phyloP scores from a whole-genome alignment of 768 basidiomycete genomes.

The Lactarius psammicola region DNA sequence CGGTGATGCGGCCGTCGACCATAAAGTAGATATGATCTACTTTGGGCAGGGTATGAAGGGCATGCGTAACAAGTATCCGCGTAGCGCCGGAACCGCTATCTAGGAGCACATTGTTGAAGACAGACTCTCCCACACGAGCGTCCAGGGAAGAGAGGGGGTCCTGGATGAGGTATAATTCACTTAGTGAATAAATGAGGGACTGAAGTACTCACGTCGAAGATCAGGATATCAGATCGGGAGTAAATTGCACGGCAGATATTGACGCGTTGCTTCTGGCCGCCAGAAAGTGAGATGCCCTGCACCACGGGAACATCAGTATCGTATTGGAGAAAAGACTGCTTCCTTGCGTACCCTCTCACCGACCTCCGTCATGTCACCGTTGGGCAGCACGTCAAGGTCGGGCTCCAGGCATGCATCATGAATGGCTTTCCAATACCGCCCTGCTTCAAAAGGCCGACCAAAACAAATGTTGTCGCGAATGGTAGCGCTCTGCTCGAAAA shows the following conservation, averaged over 20 bases:
- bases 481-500: conserved; percentile 60
- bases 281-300: conserved; percentile 82
- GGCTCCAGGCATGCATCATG: conserved; percentile 74
- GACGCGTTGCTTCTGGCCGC: conserved; percentile 79
- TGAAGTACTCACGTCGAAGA: conserved; percentile 60
- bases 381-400: conserved; percentile 72
- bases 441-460: conserved; percentile 77
- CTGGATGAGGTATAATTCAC: conserved; percentile 34
- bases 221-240: conserved; percentile 80
- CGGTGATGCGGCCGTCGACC: conserved; percentile 71
- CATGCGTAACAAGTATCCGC: conserved; percentile 87
- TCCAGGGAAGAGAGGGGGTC: conserved; percentile 88
- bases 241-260: conserved; percentile 89
- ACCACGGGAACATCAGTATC: neutral
- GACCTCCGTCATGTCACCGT: conserved; percentile 82
- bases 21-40: conserved; percentile 86
- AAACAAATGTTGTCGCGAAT: conserved; percentile 90
- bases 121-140: conserved; percentile 84
- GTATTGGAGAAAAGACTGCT: neutral
- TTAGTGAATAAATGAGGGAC: neutral
- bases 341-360: conserved; percentile 56
- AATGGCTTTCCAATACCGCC: conserved; percentile 79
- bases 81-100: conserved; percentile 66
- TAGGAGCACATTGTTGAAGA: conserved; percentile 81
- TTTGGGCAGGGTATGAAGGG: conserved; percentile 82